Base-by-base conservation (phyloP, 495 filamentous ascomycete species). In the Penicillium parvum region DNA sequence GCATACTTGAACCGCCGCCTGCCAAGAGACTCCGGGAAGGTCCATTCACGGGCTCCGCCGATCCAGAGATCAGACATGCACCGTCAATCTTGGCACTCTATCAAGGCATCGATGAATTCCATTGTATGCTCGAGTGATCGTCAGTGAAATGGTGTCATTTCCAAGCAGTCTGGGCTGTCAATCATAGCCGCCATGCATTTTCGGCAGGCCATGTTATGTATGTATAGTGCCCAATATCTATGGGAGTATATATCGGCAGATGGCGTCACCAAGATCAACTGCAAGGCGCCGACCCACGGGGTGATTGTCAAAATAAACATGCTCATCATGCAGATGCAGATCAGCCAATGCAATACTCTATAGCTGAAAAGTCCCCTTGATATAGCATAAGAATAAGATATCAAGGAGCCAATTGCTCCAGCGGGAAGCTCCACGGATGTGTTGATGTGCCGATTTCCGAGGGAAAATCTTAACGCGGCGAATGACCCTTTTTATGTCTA, bases 361-460 rank as follows among this genome's bases (percentile, higher is more conserved):
- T 15, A 30, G 14, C 12, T n/a, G n/a, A n/a, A n/a, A n/a, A n/a
- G n/a, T n/a, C n/a, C n/a, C n/a, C n/a, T n/a, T n/a, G n/a, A n/a
- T n/a, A n/a, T n/a, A n/a, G n/a, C n/a, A n/a, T n/a, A n/a, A n/a
- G n/a, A n/a, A n/a, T n/a, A n/a, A n/a, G n/a, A n/a, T n/a, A n/a
- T n/a, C n/a, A n/a, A n/a, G n/a, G n/a, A n/a, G n/a, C n/a, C n/a
- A n/a, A n/a, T n/a, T n/a, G n/a, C n/a, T n/a, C n/a, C n/a, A n/a
- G n/a, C n/a, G n/a, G n/a, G n/a, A n/a, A n/a, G n/a, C n/a, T n/a
- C n/a, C n/a, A n/a, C n/a, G n/a, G n/a, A n/a, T n/a, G n/a, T n/a
- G n/a, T n/a, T n/a, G 2, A 18, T 20, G 39, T 49, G 45, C 39
- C 45, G 45, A 49, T 38, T 37, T 33, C 45, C 45, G 39, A 43